Evolutionary conservation across 140 eudicot species (phyloP), one percentile per base, ranked within the genome.

Genomic region (Flaveria floridana): DNA sequence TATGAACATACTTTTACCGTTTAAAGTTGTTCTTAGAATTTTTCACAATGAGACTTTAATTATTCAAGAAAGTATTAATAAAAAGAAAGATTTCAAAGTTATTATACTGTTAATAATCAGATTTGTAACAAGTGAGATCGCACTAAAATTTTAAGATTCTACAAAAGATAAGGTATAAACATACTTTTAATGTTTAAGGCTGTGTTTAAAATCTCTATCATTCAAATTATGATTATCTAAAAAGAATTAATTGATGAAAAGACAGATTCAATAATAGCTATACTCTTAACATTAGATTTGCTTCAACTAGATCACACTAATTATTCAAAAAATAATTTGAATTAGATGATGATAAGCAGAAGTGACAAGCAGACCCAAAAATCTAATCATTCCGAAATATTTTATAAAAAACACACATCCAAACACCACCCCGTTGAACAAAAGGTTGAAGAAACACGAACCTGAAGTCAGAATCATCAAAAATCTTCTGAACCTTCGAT

Each of bases 391-490:
- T 18, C 23, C 3, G 21, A 58, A 2, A 21, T 58, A 21, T 2
- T 8, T 2, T 58, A 3, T 21, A 8, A 11, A 11, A 25, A 61
- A 21, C 39, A 12, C 19, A 61, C 67, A 25, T 30, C 48, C 20
- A 64, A 53, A 16, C 41, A 30, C 48, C 2, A 34, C 23, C 19
- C 6, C 5, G 6, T 5, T 6, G 25, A 64, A 15, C 23, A 67
- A 79, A 63, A 15, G 52, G 52, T 3, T 26, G 67, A 61, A 19
- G 65, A 79, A 61, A 74, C 34, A 14, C 66, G 69, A 80, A 94
- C 99, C 99, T 94, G 99, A 94, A 88, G 87, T 94, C 99, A 16
- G 96, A 59, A 72, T 94, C 97, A 50, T 94, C 99, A n/a, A 88
- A 87, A 64, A 94, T 83, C 79, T 85, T 88, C 81, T 90, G 97